A percentile compares a stretch with the other conserved stretches of the same genome.
Conservation (phyloP, 176 grass and related monocot genomes). For the Stipa capillata region DNA sequence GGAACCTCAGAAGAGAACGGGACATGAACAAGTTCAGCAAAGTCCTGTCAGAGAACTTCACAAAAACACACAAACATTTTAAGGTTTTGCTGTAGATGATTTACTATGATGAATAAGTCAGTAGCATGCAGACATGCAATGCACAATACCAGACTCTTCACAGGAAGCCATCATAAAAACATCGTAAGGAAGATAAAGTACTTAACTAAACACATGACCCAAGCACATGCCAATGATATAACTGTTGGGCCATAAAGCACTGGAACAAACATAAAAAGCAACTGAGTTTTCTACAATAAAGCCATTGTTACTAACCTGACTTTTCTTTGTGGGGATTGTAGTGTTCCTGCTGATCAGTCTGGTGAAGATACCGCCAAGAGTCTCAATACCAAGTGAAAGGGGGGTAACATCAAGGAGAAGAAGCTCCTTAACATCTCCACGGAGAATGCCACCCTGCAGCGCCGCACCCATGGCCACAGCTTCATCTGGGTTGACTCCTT, state of each 20-base stretch:
- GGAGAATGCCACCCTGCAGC: too few relatives aligned
- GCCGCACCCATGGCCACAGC: too few relatives aligned
- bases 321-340: too few relatives aligned
- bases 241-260: neutral
- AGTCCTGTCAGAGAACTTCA: neutral
- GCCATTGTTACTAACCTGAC: neutral
- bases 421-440: too few relatives aligned
- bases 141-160: neutral
- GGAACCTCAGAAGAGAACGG: neutral
- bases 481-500: too few relatives aligned
- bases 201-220: neutral
- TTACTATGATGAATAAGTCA: neutral
- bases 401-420: too few relatives aligned
- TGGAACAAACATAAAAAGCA: too few relatives aligned
- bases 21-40: neutral
- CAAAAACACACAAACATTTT: neutral
- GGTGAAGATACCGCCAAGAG: constrained; percentile 37
- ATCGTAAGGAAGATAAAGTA: neutral
- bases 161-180: neutral
- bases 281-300: neutral
- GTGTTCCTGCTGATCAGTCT: constrained; percentile 37
- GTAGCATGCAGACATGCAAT: neutral
- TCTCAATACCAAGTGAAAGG: too few relatives aligned
- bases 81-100: neutral
- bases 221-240: neutral